Evolutionary conservation across 768 basidiomycete genomes (phyloP).

Genomic region (Tylopilus subfusipes): DNA sequence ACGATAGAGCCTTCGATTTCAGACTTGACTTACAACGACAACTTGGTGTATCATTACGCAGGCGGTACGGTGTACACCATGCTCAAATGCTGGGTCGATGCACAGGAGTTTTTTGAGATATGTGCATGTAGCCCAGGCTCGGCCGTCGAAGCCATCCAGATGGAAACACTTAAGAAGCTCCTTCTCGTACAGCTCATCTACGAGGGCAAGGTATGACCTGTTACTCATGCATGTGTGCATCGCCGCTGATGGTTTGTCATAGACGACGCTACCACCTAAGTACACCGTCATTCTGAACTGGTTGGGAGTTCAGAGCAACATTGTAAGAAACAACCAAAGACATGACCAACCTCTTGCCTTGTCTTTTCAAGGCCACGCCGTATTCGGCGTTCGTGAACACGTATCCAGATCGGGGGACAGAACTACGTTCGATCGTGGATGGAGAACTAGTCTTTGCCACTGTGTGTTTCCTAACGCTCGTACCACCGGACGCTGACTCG

Average conservation of each 20-base stretch:
- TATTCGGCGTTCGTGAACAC: conserved; percentile 62
- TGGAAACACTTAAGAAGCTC: conserved; percentile 86
- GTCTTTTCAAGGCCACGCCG: conserved; percentile 62
- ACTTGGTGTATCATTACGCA: conserved; percentile 80
- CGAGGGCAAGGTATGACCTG: conserved; percentile 59
- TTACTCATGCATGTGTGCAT: not conserved
- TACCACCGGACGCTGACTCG: conserved; percentile 5
- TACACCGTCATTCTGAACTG: conserved; percentile 63
- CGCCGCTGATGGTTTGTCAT: not conserved
- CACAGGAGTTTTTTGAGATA: conserved; percentile 78
- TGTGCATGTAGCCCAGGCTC: conserved; percentile 62
- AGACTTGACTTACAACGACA: conserved; percentile 74
- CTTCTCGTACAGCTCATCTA: conserved; percentile 74
- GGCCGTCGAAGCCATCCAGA: conserved; percentile 63
- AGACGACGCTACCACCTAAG: conserved; percentile 56
- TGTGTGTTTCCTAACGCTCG: conserved; percentile 34
- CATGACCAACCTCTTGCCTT: no score
- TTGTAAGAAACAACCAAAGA: no score
- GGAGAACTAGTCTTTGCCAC: conserved; percentile 54
- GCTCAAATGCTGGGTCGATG: conserved; percentile 62
- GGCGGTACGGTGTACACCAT: conserved; percentile 68
- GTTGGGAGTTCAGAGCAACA: no score
- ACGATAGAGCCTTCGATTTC: conserved; percentile 56
- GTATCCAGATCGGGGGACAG: conserved; percentile 55
- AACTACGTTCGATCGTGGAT: conserved; percentile 45